These are phyloP conservation scores for Colletotrichum cuscutae DNA, from an alignment of 2,329 filamentous ascomycete genomes.

Conservation along the genomic window DNA sequence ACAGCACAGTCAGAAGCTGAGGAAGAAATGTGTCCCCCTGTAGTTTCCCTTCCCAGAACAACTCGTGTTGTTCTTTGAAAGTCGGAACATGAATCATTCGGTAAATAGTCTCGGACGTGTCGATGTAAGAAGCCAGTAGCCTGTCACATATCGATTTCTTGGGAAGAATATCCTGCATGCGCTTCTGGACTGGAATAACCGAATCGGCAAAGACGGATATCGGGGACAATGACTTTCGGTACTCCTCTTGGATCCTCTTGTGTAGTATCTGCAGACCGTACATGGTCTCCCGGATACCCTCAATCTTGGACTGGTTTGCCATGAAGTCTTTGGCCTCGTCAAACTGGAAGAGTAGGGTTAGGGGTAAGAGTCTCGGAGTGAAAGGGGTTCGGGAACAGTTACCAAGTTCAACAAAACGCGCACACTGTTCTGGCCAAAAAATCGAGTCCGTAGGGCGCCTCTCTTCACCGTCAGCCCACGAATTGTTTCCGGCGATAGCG, in stretches of 20 bases:
- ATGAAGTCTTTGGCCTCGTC: conserved; percentile 64
- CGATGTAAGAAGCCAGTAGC: conserved; percentile 60
- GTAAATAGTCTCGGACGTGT: conserved; percentile 63
- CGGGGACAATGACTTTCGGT: conserved; percentile 57
- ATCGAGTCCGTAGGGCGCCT: conserved; percentile 58
- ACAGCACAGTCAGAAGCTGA: conserved; percentile 62
- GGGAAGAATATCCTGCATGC: conserved; percentile 67
- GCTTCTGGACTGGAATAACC: conserved; percentile 66
- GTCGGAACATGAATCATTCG: conserved; percentile 63
- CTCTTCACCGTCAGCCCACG: conserved; percentile 60
- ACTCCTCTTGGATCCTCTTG: conserved; percentile 58
- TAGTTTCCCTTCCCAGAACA: conserved; percentile 61
- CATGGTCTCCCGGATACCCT: conserved; percentile 55
- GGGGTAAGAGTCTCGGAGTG: conserved; percentile 15
- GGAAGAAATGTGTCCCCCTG: conserved; percentile 63
- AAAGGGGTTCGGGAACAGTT: conserved; percentile 38
- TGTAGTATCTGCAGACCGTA: conserved; percentile 58
- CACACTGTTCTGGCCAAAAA: conserved; percentile 64
- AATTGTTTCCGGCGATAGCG: conserved; percentile 54
- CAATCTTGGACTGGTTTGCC: conserved; percentile 51
- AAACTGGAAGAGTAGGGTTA: conserved; percentile 51
- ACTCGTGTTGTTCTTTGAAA: conserved; percentile 61
- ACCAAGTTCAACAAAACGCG: conserved; percentile 65
- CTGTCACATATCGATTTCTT: conserved; percentile 62
- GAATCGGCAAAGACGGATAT: conserved; percentile 68